A percentile compares a stretch with the other conserved stretches of the same genome.
phyloP scores from a whole-genome alignment of 2,329 filamentous ascomycete species.

The Phaeosphaeriaceae sp. region DNA sequence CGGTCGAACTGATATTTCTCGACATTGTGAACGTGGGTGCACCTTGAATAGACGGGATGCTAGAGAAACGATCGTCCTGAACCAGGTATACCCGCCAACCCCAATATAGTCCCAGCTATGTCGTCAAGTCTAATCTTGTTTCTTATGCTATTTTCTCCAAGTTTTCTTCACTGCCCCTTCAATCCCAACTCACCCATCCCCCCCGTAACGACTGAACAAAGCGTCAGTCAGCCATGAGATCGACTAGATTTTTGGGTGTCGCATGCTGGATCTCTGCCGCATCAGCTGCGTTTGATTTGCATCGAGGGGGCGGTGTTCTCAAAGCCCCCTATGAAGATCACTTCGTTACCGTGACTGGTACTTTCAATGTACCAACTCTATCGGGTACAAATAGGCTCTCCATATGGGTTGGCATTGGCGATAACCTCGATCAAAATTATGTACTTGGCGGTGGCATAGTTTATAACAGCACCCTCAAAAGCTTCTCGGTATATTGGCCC shows the following conservation, averaged over 20 bases:
- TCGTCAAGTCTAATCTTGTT: conserved; percentile 6
- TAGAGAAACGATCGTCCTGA: not conserved
- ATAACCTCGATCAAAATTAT: conserved; percentile 24
- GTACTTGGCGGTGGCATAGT: conserved; percentile 31
- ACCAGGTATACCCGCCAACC: conserved; percentile 19
- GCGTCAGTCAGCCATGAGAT: conserved; percentile 16
- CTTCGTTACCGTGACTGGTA: conserved; percentile 29
- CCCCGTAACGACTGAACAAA: not conserved
- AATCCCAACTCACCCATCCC: not conserved
- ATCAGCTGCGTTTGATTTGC: conserved; percentile 32
- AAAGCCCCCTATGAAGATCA: conserved; percentile 32
- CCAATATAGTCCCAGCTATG: conserved; percentile 16
- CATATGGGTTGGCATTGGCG: conserved; percentile 35
- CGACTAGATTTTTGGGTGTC: conserved; percentile 9
- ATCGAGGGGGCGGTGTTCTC: conserved; percentile 31
- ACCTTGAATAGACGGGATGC: not conserved
- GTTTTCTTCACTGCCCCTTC: too few relatives aligned
- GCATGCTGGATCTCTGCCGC: conserved; percentile 15
- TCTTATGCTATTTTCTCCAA: not conserved
- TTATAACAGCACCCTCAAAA: conserved; percentile 26
- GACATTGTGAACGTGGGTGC: not conserved
- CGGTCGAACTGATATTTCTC: not conserved
- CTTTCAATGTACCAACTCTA: conserved; percentile 29
- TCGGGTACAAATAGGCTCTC: conserved; percentile 27
- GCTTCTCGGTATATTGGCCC: conserved; percentile 30